Percentiles rank a stretch among this genome's conserved stretches.
These are phyloP conservation scores for Ganoderma sinense DNA, from an alignment of 1,284 basidiomycete genomes.

Conservation along the genomic window DNA sequence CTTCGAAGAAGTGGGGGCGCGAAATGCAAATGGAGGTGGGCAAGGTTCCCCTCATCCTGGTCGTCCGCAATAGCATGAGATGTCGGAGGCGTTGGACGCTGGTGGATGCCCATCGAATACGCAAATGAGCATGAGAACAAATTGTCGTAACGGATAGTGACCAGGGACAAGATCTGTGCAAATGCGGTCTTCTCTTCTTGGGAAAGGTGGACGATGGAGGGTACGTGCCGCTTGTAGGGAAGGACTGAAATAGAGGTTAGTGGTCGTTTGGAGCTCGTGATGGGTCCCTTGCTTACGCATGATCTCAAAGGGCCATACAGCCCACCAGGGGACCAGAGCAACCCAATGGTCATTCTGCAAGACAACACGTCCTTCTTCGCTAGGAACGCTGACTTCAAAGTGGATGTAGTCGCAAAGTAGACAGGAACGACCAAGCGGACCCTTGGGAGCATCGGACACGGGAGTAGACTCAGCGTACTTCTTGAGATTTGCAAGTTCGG, in stretches of 20 bases:
- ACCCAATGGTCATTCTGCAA: conserved; percentile 84
- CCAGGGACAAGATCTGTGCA: conserved; percentile 67
- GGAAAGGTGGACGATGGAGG: conserved; percentile 71
- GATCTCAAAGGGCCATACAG: conserved; percentile 94
- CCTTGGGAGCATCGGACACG: conserved; percentile 58
- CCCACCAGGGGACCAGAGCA: conserved; percentile 96
- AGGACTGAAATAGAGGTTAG: conserved; percentile 58
- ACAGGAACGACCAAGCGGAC: conserved; percentile 69
- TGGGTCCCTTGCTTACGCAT: conserved; percentile 57
- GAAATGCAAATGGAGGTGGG: conserved; percentile 92
- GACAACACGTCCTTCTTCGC: conserved; percentile 70
- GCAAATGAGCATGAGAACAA: conserved; percentile 89
- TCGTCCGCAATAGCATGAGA: conserved; percentile 33
- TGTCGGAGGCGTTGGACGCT: conserved; percentile 65
- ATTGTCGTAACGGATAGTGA: conserved; percentile 87
- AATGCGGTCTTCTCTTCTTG: conserved; percentile 67
- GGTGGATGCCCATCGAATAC: conserved; percentile 97
- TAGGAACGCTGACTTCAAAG: conserved; percentile 62
- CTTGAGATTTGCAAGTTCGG: conserved; percentile 67
- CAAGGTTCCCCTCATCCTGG: conserved; percentile 59
- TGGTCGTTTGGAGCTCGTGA: not conserved
- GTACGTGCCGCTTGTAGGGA: conserved; percentile 81
- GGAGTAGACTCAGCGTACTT: conserved; percentile 56
- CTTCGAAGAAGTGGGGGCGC: conserved; percentile 88
- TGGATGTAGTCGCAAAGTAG: conserved; percentile 89